Evolutionary conservation across 202 grass and related monocot genomes (phyloP), one percentile per base, ranked within the genome.

Genomic region (Setaria italica): DNA sequence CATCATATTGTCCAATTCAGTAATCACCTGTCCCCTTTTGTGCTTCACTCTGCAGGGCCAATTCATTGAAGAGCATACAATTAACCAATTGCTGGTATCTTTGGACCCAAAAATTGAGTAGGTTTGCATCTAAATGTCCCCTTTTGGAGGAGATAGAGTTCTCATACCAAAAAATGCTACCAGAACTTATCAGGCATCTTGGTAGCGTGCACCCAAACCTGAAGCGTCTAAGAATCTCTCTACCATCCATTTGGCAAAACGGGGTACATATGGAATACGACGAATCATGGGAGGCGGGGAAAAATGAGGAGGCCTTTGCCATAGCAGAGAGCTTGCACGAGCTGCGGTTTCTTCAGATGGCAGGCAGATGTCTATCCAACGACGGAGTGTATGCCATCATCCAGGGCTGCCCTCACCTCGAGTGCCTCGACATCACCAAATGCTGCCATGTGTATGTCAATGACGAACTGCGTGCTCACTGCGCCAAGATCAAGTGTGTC

Each of bases 281-380:
- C 3, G 70, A 50, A 1, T 49, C 46, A 15, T 73, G 70, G 70
- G 70, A 73, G 1, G 25, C 7, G 0, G 10, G 0, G 14, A 49
- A 34, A 5, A 74, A 74, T 19, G 7, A 34, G 2, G 29, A 33
- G 30, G 70, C 70, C 6, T 73, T 73, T 33, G 70, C 70, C 25
- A 73, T 73, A 9, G 70, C 47, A 73, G 70, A 73, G 29, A 73
- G 25, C 70, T 33, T 73, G 70, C 46, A 32, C 14, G 47, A 51
- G 70, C 70, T 73, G 14, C 47, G 29, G 6, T 12, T 73, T 33
- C 46, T 73, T 50, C 47, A 53, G 70, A 51, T 73, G 70, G 21
- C 5, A 53, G 46, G 70, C 2, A 73, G 48, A 48, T 17, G 12
- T 7, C 29, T 73, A 6, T 51, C 70, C 7, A 17, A 73, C 3